Evolutionary conservation across 2,329 filamentous ascomycete genomes (phyloP).

Genomic region (Fusarium sp.): DNA sequence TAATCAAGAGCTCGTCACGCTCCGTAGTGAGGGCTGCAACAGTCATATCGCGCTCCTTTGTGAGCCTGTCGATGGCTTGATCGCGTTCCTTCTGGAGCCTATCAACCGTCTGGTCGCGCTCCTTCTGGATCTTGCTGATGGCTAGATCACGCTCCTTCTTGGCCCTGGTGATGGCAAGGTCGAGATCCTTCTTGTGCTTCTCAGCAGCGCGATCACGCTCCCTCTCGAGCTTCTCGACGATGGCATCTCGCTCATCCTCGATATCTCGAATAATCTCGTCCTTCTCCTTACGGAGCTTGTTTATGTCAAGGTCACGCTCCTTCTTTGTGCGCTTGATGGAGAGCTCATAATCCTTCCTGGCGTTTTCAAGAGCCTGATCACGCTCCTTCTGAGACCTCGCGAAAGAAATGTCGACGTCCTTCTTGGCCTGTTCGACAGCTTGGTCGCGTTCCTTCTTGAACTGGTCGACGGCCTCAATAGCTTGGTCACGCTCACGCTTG

Average conservation of each 20-base stretch:
- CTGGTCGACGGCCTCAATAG: conserved; percentile 20
- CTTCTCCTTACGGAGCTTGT: conserved; percentile 34
- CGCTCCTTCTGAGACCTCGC: conserved; percentile 34
- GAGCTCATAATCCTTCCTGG: conserved; percentile 33
- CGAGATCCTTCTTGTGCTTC: conserved; percentile 40
- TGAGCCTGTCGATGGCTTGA: conserved; percentile 31
- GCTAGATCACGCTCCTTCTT: conserved; percentile 42
- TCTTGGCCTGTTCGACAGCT: conserved; percentile 6
- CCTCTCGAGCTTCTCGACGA: conserved; percentile 35
- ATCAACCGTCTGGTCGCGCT: conserved; percentile 38
- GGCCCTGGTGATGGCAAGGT: conserved; percentile 34
- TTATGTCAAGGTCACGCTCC: conserved; percentile 33
- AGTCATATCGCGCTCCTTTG: conserved; percentile 37
- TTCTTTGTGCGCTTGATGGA: conserved; percentile 31
- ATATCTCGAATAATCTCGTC: conserved; percentile 34
- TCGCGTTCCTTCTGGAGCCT: conserved; percentile 39
- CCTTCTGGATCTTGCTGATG: conserved; percentile 35
- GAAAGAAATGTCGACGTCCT: conserved; percentile 13
- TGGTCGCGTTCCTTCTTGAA: conserved; percentile 25
- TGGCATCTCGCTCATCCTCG: conserved; percentile 35
- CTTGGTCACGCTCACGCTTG: conserved; percentile 22
- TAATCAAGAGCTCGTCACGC: conserved; percentile 40
- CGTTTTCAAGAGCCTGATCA: conserved; percentile 34
- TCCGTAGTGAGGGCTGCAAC: conserved; percentile 39
- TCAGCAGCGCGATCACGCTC: conserved; percentile 33